Percentiles rank a stretch among this genome's conserved stretches.
These are phyloP conservation scores for Umbilicaria muhlenbergii DNA, from an alignment of 495 filamentous ascomycete genomes.

Conservation along the genomic window DNA sequence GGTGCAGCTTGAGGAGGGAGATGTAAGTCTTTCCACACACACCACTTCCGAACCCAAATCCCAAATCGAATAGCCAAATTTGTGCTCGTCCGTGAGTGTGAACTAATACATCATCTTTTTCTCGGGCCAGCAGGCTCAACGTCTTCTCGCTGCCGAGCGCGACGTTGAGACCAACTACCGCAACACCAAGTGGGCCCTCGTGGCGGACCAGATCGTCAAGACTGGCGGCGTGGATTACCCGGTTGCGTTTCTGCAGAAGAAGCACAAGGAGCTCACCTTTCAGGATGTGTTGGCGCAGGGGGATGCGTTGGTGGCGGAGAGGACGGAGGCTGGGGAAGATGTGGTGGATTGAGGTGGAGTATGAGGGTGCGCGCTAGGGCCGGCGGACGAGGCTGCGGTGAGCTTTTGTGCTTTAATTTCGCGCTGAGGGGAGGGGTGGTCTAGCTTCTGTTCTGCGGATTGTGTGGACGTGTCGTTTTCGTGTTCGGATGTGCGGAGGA, in stretches of 20 bases:
- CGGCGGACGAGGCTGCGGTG: no score
- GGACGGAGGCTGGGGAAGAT: no score
- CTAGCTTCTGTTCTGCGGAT: no score
- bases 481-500: no score
- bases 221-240: constrained; percentile 2
- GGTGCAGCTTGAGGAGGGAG: constrained; percentile 7
- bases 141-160: constrained; percentile 1
- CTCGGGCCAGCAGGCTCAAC: neutral
- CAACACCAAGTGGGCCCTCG: neutral
- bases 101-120: no score
- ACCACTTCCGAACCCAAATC: neutral
- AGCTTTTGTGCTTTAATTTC: no score
- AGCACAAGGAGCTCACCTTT: constrained; percentile 1
- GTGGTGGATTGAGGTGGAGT: no score
- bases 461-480: no score
- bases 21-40: constrained; percentile 4
- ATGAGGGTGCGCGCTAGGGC: no score
- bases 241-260: constrained; percentile 4
- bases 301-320: no score
- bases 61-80: neutral
- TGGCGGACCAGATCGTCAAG: neutral
- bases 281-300: no score
- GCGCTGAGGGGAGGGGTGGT: no score
- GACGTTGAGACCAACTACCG: constrained; percentile 2
- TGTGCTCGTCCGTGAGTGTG: neutral